These are phyloP conservation scores for Fennellomyces sp. DNA, from an alignment of 371 early-diverging fungal genomes.

Conservation along the genomic window DNA sequence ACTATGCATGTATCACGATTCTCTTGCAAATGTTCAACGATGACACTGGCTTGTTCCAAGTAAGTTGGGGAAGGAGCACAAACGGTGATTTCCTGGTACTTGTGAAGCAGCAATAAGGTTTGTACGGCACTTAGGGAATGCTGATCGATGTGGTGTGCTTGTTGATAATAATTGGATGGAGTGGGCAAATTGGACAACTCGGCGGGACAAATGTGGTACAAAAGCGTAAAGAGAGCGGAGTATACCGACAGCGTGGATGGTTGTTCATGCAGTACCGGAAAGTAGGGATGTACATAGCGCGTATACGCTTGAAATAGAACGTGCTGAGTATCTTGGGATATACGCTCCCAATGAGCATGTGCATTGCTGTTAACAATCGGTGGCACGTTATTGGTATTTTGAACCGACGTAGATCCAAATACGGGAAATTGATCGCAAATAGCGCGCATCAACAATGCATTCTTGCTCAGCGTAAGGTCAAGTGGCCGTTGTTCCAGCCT, in stretches of 20 bases:
- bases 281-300: conserved; percentile 4
- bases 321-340: neutral
- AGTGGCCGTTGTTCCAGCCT: neutral
- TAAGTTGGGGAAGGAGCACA: neutral
- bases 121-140: neutral
- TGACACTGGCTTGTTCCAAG: conserved; percentile 1
- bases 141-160: neutral
- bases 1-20: too few species aligned
- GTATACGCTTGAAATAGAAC: neutral
- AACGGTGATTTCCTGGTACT: conserved; percentile 1
- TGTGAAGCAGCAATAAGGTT: neutral
- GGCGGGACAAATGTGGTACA: neutral
- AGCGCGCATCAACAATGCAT: neutral
- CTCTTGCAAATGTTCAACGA: neutral
- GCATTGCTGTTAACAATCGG: neutral
- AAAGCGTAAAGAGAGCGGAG: neutral
- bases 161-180: neutral
- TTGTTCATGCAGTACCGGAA: neutral
- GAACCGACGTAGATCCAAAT: neutral
- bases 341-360: too few species aligned
- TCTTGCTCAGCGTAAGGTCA: neutral
- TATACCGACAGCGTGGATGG: neutral
- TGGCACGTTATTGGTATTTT: neutral
- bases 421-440: neutral
- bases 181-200: neutral